Evolutionary conservation across 192 early-diverging fungal genomes (phyloP).

Genomic region (Coemansia sp.): DNA sequence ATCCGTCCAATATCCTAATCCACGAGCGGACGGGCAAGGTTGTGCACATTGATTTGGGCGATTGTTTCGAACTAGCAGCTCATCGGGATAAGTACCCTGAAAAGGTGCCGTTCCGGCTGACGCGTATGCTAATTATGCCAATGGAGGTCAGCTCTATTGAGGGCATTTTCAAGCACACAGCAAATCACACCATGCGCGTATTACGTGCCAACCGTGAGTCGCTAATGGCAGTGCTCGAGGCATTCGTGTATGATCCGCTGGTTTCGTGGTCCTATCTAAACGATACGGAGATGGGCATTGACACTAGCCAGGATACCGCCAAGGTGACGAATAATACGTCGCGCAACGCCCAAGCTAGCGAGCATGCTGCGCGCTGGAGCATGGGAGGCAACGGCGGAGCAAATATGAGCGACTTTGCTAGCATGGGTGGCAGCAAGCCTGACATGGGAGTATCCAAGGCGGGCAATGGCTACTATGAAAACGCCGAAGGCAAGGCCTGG

Average conservation of each 20-base stretch:
- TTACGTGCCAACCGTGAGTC: slow-evolving; percentile 94
- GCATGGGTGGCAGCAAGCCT: not conserved
- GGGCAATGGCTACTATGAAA: slow-evolving; percentile 15
- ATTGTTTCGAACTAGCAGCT: slow-evolving; percentile 97
- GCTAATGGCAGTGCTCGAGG: slow-evolving; percentile 98
- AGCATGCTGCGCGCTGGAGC: slow-evolving; percentile 14
- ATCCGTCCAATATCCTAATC: slow-evolving; percentile 97
- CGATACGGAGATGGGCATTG: not conserved
- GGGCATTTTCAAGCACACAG: slow-evolving; percentile 93
- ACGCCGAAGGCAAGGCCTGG: slow-evolving; percentile 29
- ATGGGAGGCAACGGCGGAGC: not conserved
- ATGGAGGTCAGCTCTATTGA: slow-evolving; percentile 98
- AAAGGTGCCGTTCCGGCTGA: slow-evolving; percentile 97
- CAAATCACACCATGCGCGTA: slow-evolving; percentile 95
- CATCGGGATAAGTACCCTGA: slow-evolving; percentile 97
- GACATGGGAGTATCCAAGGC: slow-evolving; percentile 9
- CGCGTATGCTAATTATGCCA: slow-evolving; percentile 94
- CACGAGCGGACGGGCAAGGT: slow-evolving; percentile 92
- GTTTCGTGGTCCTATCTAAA: slow-evolving; percentile 25
- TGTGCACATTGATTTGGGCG: slow-evolving; percentile 98
- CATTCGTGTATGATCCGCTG: slow-evolving; percentile 94
- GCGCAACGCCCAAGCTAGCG: not conserved
- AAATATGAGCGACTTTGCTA: not conserved
- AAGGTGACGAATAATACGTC: slow-evolving; percentile 45
- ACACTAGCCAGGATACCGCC: not conserved